phyloP scores from a whole-genome alignment of 352 stramenopile species.

The Pythium aquatile region DNA sequence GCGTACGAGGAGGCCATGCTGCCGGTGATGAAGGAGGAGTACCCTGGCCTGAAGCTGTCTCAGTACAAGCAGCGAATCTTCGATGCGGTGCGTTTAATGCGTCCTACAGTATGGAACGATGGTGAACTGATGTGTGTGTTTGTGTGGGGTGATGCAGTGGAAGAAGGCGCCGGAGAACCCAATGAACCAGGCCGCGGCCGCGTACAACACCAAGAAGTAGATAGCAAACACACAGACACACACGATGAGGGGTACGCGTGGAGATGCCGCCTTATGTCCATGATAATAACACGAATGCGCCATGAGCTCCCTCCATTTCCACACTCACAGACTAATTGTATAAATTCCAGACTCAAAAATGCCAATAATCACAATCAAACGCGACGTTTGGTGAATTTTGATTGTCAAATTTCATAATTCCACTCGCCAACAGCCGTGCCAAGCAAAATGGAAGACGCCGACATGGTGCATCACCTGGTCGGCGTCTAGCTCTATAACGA shows the following conservation, averaged over 20 bases:
- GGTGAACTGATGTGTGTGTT: constrained; percentile 1
- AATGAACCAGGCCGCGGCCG: constrained; percentile 67
- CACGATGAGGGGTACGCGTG: background rate
- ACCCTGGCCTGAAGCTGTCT: constrained; percentile 70
- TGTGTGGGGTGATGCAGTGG: constrained; percentile 37
- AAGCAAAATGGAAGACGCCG: background rate
- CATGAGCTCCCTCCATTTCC: background rate
- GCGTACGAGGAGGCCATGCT: constrained; percentile 75
- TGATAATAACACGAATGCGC: background rate
- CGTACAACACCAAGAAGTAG: constrained; percentile 80
- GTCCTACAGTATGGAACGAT: background rate
- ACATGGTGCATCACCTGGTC: background rate
- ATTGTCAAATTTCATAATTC: background rate
- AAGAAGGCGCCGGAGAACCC: constrained; percentile 75
- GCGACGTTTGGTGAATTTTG: background rate
- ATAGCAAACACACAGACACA: constrained; percentile 7
- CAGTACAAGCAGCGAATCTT: constrained; percentile 83
- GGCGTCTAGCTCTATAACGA: background rate
- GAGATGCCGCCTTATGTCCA: background rate
- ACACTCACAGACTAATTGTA: background rate
- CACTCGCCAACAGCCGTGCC: background rate
- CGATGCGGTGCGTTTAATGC: constrained; percentile 50
- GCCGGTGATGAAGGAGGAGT: constrained; percentile 68
- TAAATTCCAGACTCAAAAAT: background rate
- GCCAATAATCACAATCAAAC: too few relatives aligned